Conservation (phyloP, 192 early-diverging fungal species). For the Coemansia sp. region DNA sequence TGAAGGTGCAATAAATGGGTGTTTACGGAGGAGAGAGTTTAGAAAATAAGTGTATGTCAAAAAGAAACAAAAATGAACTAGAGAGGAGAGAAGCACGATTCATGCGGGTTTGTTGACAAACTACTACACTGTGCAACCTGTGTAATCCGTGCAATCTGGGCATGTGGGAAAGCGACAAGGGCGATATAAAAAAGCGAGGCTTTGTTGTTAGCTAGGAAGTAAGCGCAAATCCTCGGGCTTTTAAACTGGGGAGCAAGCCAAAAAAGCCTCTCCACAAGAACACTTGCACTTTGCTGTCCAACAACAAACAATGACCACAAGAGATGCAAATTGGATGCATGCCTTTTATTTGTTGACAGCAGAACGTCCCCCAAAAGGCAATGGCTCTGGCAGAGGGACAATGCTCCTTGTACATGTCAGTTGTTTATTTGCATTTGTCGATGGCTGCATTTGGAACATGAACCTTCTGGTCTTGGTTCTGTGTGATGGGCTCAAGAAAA, state of each 20-base stretch:
- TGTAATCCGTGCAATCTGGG: no score
- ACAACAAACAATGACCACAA: background rate
- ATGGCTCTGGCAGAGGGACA: background rate
- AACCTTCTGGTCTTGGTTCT: background rate
- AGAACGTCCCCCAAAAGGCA: background rate
- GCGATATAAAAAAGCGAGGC: background rate
- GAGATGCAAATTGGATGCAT: background rate
- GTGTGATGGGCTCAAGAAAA: no score
- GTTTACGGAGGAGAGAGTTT: background rate
- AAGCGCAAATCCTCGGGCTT: background rate
- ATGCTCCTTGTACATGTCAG: no score
- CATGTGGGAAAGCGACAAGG: background rate
- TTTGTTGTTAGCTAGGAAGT: no score
- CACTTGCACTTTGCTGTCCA: background rate
- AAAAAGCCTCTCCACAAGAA: constrained; percentile 13
- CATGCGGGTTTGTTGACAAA: no score
- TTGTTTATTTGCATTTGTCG: no score
- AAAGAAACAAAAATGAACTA: constrained; percentile 12
- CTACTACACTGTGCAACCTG: no score
- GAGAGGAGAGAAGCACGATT: no score
- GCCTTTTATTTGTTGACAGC: constrained; percentile 2
- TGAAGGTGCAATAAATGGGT: background rate
- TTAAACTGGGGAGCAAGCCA: background rate
- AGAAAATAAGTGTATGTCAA: background rate
- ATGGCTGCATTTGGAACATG: background rate